Base-by-base conservation (phyloP, 1,284 basidiomycete species). In the Dichomitus squalens region DNA sequence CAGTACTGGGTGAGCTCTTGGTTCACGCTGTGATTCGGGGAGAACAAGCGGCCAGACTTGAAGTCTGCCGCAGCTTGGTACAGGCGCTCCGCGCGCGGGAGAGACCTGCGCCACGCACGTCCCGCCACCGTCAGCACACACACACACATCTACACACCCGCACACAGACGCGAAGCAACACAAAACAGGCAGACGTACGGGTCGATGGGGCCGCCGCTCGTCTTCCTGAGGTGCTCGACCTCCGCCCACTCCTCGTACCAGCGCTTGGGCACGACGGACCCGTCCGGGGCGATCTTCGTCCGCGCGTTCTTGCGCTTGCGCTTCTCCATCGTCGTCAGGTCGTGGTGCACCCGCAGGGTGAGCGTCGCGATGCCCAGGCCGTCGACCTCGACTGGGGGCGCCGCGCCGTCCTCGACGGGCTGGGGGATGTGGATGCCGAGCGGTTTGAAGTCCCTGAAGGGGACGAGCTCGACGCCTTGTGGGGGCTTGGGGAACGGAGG, bases 161-260 rank as follows among this genome's bases (percentile, higher is more conserved):
- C 41, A 27, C 21, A 14, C 14, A 36, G 21, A 31, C 5, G 12
- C 18, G 33, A 23, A 38, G n/a, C n/a, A n/a, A n/a, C n/a, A n/a
- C n/a, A 35, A 21, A n/a, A 53, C n/a, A 27, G 21, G 4, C n/a
- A 4, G 7, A 75, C 77, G 57, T 63, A 87, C 85, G 71, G 67
- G 64, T 86, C 75, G 53, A 68, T 76, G 71, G 53, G 60, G 57
- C 12, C 53, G 57, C 12, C 53, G 33, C 39, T 56, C 14, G 67
- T 68, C 52, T 63, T 68, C 40, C 73, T 68, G 53, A 76, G 67
- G 58, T 72, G 67, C 66, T 89, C 87, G 7, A 73, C 76, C 39
- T 82, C 79, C 38, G 77, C 79, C 88, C 88, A 91, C 18, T 81
- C 75, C 54, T 88, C 83, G 72, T 80, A 88, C 88, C 88, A 91